Evolutionary conservation across 805 yeast species (phyloP), one percentile per base, ranked within the genome.

Genomic region (Torulaspora franciscae): DNA sequence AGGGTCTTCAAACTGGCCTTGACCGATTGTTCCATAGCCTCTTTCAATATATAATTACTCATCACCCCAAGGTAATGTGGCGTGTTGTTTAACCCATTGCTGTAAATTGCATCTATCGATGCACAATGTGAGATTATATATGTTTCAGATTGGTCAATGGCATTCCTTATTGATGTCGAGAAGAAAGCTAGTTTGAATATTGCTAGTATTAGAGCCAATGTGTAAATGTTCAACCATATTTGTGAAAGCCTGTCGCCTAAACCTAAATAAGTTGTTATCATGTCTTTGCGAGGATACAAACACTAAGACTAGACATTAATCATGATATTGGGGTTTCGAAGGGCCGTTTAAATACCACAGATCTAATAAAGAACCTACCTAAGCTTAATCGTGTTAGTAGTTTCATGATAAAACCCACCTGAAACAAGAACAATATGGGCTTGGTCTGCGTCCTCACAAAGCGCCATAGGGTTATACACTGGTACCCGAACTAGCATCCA

Each of bases 101-200:
- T 49, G 44, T 65, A 62, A 13, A 55, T 43, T 1, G 62, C 50
- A 39, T 83, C 81, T 1, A 77, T 63, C 1, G 72, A 53, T 0
- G 62, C 55, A 55, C 93, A 83, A 4, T 76, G 64, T 1, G 64
- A 39, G 27, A 70, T 46, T 0, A 79, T 65, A 42, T 72, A 59
- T 1, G 50, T 35, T 49, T 70, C 57, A 3, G 79, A 69, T 8
- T 66, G 59, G 7, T 57, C 52, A 2, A 85, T 53, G 0, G 78
- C 70, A 7, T 67, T 47, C 10, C 58, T 40, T 1, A 87, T 55
- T 0, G 83, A 69, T 4, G 50, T 58, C 14, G 73, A 67, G 55
- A 89, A 85, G 1, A 89, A 58, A 2, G 70, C 52, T 2, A 90
- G 55, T 55, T 88, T 88, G 3, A 85, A 50, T 1, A 80, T 66